phyloP scores from a whole-genome alignment of 306 rosid genomes.

The Dalbergia oliveri region DNA sequence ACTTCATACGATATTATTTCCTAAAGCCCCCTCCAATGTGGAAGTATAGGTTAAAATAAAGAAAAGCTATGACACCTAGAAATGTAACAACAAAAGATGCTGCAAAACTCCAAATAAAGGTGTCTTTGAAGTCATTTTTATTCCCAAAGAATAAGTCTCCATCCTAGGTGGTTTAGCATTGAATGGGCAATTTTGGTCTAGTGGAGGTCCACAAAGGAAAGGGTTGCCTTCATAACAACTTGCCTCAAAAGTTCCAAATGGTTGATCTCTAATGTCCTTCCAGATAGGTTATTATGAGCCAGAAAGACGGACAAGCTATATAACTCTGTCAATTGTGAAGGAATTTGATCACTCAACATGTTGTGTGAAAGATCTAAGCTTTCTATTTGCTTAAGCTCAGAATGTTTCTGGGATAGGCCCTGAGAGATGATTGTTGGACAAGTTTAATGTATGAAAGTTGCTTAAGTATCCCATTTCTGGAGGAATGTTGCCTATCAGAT shows the following conservation, averaged over 20 bases:
- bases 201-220: slow-evolving; percentile 6
- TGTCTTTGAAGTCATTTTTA: background rate
- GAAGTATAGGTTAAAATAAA: slow-evolving; percentile 14
- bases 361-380: slow-evolving; percentile 38
- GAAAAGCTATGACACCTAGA: background rate
- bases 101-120: slow-evolving; percentile 13
- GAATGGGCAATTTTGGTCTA: background rate
- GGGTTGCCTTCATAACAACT: slow-evolving; percentile 21
- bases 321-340: background rate
- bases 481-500: slow-evolving; percentile 28
- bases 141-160: background rate
- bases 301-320: background rate
- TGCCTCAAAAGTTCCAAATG: no score
- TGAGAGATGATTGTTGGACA: slow-evolving; percentile 27
- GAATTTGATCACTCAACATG: slow-evolving; percentile 4
- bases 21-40: background rate
- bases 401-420: slow-evolving; percentile 30
- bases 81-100: background rate
- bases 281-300: slow-evolving; percentile 36
- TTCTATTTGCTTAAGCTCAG: background rate
- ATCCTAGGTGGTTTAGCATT: background rate
- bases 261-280: background rate
- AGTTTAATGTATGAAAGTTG: slow-evolving; percentile 23
- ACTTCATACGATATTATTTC: no score
- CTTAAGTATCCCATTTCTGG: slow-evolving; percentile 10